Evolutionary conservation across 2,329 filamentous ascomycete genomes (phyloP), one percentile per base, ranked within the genome.

Genomic region (Botryosphaeria dothidea): DNA sequence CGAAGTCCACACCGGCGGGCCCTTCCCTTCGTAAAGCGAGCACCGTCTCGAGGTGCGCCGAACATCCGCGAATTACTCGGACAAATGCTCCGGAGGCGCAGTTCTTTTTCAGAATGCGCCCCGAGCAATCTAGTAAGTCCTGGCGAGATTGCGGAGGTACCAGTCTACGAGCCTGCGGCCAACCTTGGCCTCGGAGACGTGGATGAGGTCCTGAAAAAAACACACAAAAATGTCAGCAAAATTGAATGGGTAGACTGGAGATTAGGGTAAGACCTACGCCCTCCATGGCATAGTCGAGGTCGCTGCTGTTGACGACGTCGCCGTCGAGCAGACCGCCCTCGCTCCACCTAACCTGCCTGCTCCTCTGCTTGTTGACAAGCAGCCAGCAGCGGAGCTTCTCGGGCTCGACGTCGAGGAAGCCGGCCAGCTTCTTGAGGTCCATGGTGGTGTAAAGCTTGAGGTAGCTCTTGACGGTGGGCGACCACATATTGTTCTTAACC

Each of bases 401-500:
- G n/a, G 94, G 90, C 80, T 97, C 90, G 66, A 97, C 92, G 74
- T 98, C 95, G 64, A 99, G 86, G 88, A 99, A 99, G 67, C 93
- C 93, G 67, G 95, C 92, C 67, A 99, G 89, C 84, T 99, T 99
- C 85, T 94, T 95, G 68, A 99, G 85, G 75, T 99, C 95, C 94
- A 99, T 98, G 71, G 95, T 99, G 51, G 95, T 98, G 88, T 99
- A 99, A 65, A 99, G 90, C 78, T 96, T 95, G 71, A 99, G 88
- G 85, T 99, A 99, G 68, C 93, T 97, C 86, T 96, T 97, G 79
- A 99, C 91, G 51, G 93, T 97, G 49, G 95, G 95, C 79, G 92
- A 94, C 89, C 89, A 96, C 88, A 99, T 95, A 82, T 96, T 98
- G 82, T 92, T 97, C 88, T 96, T 97, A 80, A 99, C 94, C 84